phyloP scores from a whole-genome alignment of 1,284 basidiomycete genomes.

The Cutaneotrichosporon curvatum region DNA sequence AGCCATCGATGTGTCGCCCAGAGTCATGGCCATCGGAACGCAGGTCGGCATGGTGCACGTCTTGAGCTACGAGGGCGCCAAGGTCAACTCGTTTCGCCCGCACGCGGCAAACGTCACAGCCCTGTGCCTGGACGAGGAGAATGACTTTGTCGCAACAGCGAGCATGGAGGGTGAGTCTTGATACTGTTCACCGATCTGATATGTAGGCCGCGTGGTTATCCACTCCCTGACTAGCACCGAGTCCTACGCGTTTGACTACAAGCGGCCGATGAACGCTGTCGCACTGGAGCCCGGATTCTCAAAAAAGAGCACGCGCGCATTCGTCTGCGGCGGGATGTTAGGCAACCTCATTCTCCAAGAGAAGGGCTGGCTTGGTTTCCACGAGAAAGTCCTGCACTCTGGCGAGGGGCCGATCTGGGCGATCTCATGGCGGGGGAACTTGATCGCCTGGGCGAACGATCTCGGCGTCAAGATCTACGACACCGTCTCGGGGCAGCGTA shows the following conservation, averaged over 20 bases:
- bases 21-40: constrained; percentile 74
- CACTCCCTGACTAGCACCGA: constrained; percentile 76
- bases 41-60: constrained; percentile 88
- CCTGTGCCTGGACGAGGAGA: constrained; percentile 73
- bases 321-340: constrained; percentile 89
- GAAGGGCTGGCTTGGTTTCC: constrained; percentile 95
- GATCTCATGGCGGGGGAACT: constrained; percentile 71
- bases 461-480: constrained; percentile 92
- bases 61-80: constrained; percentile 68
- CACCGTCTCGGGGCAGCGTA: constrained; percentile 65
- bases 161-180: constrained; percentile 84
- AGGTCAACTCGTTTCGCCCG: constrained; percentile 83
- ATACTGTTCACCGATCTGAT: too few relatives aligned
- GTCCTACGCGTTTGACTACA: constrained; percentile 82
- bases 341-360: constrained; percentile 80
- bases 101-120: constrained; percentile 87
- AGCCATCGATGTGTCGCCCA: constrained; percentile 67
- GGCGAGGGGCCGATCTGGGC: constrained; percentile 96
- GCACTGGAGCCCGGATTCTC: constrained; percentile 87
- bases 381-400: constrained; percentile 74
- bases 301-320: constrained; percentile 69
- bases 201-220: constrained; percentile 75
- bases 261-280: constrained; percentile 83
- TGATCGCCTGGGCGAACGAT: constrained; percentile 97
- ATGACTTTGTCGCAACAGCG: constrained; percentile 85